Conservation (phyloP, 2,329 filamentous ascomycete genomes). For the Xylaria digitata region DNA sequence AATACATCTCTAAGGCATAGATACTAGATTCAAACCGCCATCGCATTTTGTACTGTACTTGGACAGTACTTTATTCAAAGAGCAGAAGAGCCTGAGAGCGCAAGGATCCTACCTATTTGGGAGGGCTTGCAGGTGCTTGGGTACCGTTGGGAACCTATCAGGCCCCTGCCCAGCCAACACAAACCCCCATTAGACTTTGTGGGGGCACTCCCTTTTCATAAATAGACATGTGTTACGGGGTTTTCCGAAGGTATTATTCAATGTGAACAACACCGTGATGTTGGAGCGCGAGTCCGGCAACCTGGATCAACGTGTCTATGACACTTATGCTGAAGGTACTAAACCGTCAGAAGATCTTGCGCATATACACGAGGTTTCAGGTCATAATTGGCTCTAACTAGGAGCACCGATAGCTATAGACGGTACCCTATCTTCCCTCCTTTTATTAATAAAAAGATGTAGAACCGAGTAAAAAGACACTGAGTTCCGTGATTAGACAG, state of each 20-base stretch:
- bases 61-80: not conserved
- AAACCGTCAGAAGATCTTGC: too few species aligned
- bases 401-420: too few species aligned
- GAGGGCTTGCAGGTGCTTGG: not conserved
- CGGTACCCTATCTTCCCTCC: too few species aligned
- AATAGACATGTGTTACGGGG: not conserved
- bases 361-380: too few species aligned
- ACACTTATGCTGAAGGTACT: not conserved
- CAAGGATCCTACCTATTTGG: conserved; percentile 4
- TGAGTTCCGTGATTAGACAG: too few species aligned
- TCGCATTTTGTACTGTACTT: not conserved
- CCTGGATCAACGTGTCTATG: not conserved
- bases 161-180: not conserved
- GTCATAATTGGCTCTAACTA: too few species aligned
- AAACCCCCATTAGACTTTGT: not conserved
- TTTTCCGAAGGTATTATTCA: not conserved
- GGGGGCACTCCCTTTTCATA: not conserved
- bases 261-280: not conserved
- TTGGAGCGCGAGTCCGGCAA: not conserved
- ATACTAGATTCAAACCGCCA: not conserved
- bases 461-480: too few species aligned
- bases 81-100: not conserved
- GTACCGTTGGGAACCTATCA: not conserved
- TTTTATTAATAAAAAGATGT: too few species aligned
- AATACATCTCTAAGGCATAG: not conserved